Evolutionary conservation across 2,329 filamentous ascomycete species (phyloP), one percentile per base, ranked within the genome.

Genomic region (Bretziella fagacearum): DNA sequence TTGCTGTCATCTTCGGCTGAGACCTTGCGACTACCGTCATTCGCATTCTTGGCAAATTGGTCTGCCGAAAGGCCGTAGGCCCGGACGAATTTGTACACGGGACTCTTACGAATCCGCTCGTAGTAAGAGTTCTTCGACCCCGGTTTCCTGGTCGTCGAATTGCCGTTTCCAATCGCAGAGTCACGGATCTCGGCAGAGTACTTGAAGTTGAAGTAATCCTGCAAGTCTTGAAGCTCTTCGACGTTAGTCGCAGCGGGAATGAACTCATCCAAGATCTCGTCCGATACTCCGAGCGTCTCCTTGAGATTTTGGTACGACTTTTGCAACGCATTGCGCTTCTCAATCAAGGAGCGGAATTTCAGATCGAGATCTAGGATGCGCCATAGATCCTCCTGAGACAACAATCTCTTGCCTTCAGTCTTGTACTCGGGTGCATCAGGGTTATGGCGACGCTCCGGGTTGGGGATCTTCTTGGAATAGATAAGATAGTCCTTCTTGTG

Each of bases 401-500:
- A 69, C 1, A 98, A 73, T 61, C 93, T 93, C 63, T 93, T 84
- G 1, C 87, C 86, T 51, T 69, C 73, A 49, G 89, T 76, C 48
- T 79, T 77, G 57, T 79, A 83, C 50, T 85, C 78, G 1, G 79
- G 77, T 1, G 73, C 77, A 55, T 85, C 78, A 6, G 74, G 72
- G 53, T 89, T 80, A 49, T 79, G 71, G 13, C 72, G 70, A 52
- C 75, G 60, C 23, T 69, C 62, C 58, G 77, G 59, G 65, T 77
- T 71, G 47, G 69, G 65, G 5, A 73, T 71, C 58, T 84, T 86
- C 54, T 79, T 80, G 20, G 83, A 82, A 57, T 96, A 85, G 48
- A 98, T 93, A 36, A 98, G 73, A 58, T 96, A 98, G 60, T 98
- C 91, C 62, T 95, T 94, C 52, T 91, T 84, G 58, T 98, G 91